phyloP scores from a whole-genome alignment of 257 asterid genomes.

The Lavandula angustifolia region DNA sequence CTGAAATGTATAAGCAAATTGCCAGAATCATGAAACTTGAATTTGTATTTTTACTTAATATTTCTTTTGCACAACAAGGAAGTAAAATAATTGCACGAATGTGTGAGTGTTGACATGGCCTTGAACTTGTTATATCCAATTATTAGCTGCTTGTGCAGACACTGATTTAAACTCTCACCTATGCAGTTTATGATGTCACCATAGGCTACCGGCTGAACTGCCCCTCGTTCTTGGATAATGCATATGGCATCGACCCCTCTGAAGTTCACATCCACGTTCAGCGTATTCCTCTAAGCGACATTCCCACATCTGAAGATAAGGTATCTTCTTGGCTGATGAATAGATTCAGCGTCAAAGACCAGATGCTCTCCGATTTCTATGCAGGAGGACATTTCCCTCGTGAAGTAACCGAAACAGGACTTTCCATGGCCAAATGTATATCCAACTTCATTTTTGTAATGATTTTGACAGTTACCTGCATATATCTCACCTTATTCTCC shows the following conservation, averaged over 20 bases:
- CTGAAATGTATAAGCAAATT: neutral
- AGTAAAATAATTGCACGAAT: neutral
- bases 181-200: slow-evolving; percentile 87
- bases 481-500: slow-evolving; percentile 60
- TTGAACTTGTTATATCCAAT: no score
- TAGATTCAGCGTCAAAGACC: slow-evolving; percentile 68
- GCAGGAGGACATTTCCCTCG: slow-evolving; percentile 62
- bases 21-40: neutral
- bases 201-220: slow-evolving; percentile 70
- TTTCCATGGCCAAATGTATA: slow-evolving; percentile 56
- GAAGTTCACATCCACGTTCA: slow-evolving; percentile 82
- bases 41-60: neutral
- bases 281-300: slow-evolving; percentile 49
- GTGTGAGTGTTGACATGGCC: neutral
- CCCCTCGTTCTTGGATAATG: slow-evolving; percentile 86
- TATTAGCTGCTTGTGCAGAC: neutral
- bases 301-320: slow-evolving; percentile 62
- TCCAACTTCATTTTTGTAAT: slow-evolving; percentile 53
- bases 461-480: slow-evolving; percentile 55
- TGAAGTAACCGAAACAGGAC: slow-evolving; percentile 62
- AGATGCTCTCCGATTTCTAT: slow-evolving; percentile 60
- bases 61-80: neutral
- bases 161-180: neutral
- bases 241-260: slow-evolving; percentile 78
- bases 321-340: slow-evolving; percentile 67